phyloP scores from a whole-genome alignment of 2,329 filamentous ascomycete genomes.

The Colletotrichum phormii region DNA sequence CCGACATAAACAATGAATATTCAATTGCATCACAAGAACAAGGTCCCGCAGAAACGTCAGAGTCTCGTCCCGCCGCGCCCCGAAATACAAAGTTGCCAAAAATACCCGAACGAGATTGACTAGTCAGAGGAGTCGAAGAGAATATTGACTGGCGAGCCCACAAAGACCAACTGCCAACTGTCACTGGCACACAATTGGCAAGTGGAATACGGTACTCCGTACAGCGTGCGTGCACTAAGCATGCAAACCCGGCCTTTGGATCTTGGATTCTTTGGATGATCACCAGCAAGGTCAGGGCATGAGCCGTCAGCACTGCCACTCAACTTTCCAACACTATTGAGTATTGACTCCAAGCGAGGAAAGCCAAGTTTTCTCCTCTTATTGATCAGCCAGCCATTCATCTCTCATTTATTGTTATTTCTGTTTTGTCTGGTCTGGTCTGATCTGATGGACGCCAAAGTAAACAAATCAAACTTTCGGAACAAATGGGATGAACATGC shows the following conservation, averaged over 20 bases:
- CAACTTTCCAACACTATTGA: not conserved
- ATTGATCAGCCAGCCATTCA: not conserved
- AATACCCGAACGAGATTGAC: not conserved
- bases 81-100: not conserved
- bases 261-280: not conserved
- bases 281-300: not conserved
- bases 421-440: not conserved
- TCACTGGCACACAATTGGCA: too few species aligned
- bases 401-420: not conserved
- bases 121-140: not conserved
- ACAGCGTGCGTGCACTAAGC: not conserved
- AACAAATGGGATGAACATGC: not conserved
- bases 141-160: not conserved
- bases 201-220: too few species aligned
- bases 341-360: not conserved
- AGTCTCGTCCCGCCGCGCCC: not conserved
- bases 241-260: not conserved
- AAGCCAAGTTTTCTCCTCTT: not conserved
- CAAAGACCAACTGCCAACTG: not conserved
- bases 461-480: not conserved
- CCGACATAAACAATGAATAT: not conserved
- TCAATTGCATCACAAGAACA: not conserved
- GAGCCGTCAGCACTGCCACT: not conserved
- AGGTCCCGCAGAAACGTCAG: not conserved
- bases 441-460: not conserved